phyloP scores from a whole-genome alignment of 139 green algal genomes.

The Chlorella sp. region DNA sequence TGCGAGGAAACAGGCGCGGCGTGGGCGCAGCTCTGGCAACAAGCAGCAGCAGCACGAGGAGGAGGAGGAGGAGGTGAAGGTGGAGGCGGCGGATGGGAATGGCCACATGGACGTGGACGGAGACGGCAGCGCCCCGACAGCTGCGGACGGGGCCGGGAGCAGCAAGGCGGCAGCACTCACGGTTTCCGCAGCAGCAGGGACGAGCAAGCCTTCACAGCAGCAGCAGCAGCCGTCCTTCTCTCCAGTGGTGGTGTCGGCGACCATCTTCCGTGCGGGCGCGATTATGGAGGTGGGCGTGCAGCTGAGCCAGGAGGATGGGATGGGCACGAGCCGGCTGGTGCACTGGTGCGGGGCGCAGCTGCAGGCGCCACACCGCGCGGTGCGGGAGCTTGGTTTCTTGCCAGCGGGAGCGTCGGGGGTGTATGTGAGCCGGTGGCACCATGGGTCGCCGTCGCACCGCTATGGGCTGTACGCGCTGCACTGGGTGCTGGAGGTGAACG shows the following conservation, averaged over 20 bases:
- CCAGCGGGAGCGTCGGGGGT: constrained; percentile 40
- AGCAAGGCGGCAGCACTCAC: too few species aligned
- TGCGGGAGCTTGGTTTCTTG: constrained; percentile 74
- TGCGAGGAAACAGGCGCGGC: background rate
- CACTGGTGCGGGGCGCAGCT: constrained; percentile 86
- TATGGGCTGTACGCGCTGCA: constrained; percentile 87
- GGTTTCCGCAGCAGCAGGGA: too few species aligned
- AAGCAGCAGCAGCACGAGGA: background rate
- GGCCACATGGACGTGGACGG: background rate
- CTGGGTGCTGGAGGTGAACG: constrained; percentile 75
- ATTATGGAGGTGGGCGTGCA: constrained; percentile 51
- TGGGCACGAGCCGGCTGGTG: constrained; percentile 73
- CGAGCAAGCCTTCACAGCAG: too few species aligned
- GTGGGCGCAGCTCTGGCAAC: background rate
- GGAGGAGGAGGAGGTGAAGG: background rate
- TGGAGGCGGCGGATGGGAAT: background rate
- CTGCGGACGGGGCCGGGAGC: too few species aligned
- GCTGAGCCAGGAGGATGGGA: constrained; percentile 58
- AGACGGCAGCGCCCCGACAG: too few species aligned
- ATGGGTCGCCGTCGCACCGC: constrained; percentile 73
- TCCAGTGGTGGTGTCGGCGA: constrained; percentile 15
- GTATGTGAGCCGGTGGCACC: constrained; percentile 73
- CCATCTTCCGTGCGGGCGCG: constrained; percentile 30
- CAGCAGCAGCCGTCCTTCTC: too few species aligned
- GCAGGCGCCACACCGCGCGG: constrained; percentile 70